Conservation (phyloP, 208 protist species). For the Angomonas ambiguus region DNA sequence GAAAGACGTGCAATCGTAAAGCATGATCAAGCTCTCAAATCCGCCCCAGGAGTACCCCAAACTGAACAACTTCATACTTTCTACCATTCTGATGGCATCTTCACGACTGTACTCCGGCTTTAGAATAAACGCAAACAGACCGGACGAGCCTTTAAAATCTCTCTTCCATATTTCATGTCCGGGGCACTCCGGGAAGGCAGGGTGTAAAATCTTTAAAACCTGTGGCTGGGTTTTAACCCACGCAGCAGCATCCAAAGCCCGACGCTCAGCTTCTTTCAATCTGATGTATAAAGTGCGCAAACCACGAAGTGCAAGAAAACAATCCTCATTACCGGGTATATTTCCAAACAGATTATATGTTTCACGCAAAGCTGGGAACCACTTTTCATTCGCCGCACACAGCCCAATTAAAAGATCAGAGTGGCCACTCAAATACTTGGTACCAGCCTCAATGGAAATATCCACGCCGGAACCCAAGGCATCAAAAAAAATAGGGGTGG, state of each 20-base stretch:
- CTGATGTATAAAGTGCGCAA: conserved; percentile 17
- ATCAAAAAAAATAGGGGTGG: conserved; percentile 17
- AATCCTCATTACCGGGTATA: conserved; percentile 20
- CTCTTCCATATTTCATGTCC: conserved; percentile 20
- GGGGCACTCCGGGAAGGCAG: conserved; percentile 10
- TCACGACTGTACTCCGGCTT: conserved; percentile 14
- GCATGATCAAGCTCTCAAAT: conserved; percentile 19
- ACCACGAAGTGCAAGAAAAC: conserved; percentile 15
- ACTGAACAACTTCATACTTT: conserved; percentile 13
- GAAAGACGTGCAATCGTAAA: conserved; percentile 15
- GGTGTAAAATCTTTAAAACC: conserved; percentile 11
- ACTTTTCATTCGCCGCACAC: conserved; percentile 8
- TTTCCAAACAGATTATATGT: conserved; percentile 6
- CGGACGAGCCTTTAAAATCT: conserved; percentile 20
- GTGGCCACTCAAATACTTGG: conserved; percentile 18
- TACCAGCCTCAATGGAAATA: conserved; percentile 18
- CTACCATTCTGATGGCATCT: conserved; percentile 6
- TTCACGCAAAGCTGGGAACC: conserved; percentile 2
- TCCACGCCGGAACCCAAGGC: conserved; percentile 11
- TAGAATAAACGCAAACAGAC: conserved; percentile 17
- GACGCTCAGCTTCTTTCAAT: conserved; percentile 19
- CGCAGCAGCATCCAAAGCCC: not conserved
- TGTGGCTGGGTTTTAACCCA: not conserved
- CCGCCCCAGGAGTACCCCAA: conserved; percentile 21
- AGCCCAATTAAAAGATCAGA: conserved; percentile 15